Evolutionary conservation across 768 basidiomycete species (phyloP).

Genomic region (Suillus paluster): DNA sequence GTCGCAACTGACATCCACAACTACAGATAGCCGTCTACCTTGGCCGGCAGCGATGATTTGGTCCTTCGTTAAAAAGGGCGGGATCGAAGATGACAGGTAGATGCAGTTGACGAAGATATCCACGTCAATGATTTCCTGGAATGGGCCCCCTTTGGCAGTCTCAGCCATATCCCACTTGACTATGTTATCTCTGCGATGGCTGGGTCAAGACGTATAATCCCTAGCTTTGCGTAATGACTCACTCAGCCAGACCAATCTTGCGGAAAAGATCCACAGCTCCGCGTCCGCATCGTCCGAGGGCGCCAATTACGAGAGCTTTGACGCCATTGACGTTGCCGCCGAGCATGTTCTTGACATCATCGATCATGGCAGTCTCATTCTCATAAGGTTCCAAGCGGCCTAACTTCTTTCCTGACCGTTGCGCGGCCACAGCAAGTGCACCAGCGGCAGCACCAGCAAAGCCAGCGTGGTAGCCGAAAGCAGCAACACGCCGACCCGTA

Average conservation of each 20-base stretch:
- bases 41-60: slow-evolving; percentile 75
- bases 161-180: slow-evolving; percentile 98
- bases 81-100: slow-evolving; percentile 87
- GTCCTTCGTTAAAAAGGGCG: slow-evolving; percentile 77
- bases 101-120: slow-evolving; percentile 99
- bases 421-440: slow-evolving; percentile 77
- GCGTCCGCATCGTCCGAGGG: slow-evolving; percentile 90
- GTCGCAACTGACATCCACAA: slow-evolving; percentile 99
- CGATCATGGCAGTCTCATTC: slow-evolving; percentile 86
- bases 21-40: slow-evolving; percentile 69
- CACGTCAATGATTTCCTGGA: slow-evolving; percentile 92
- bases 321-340: slow-evolving; percentile 73
- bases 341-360: slow-evolving; percentile 65
- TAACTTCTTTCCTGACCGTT: slow-evolving; percentile 60
- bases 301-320: slow-evolving; percentile 93
- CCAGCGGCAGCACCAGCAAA: slow-evolving; percentile 97
- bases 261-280: slow-evolving; percentile 95
- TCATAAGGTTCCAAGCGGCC: slow-evolving; percentile 78
- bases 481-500: slow-evolving; percentile 88
- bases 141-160: slow-evolving; percentile 96
- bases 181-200: slow-evolving; percentile 75
- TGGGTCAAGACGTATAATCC: slow-evolving; percentile 4
- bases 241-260: slow-evolving; percentile 96
- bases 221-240: slow-evolving; percentile 34
- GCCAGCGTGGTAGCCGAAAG: slow-evolving; percentile 97